Evolutionary conservation across 1,284 basidiomycete species (phyloP), one percentile per base, ranked within the genome.

Genomic region (Coniferiporia weirii): DNA sequence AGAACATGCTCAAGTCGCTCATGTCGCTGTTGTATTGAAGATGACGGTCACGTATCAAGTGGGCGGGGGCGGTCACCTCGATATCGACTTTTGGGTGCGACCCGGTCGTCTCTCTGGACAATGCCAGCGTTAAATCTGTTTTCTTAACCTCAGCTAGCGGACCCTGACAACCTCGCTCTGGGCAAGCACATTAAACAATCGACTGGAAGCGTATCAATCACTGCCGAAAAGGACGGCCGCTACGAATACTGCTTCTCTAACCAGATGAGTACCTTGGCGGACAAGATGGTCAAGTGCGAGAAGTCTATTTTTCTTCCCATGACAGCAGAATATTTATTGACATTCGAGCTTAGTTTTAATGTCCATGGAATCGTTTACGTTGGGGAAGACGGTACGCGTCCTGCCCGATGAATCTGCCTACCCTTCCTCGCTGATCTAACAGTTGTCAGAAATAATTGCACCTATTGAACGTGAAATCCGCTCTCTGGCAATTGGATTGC

Each of bases 1-100:
- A 48, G 34, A 45, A 17, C 10, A 19, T 45, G 54, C 8, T n/a
- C 44, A n/a, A 6, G 13, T 46, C 44, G 20, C 35, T 32, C 51
- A 63, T 19, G 32, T 57, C 51, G 48, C 61, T 48, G n/a, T 35
- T 43, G 36, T 55, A 27, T 47, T 13, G 32, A 70, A 98, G 93
- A 99, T 99, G 96, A 98, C 97, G 34, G 91, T 99, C 56, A 98
- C 96, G 49, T 99, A 98, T 73, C 96, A 99, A 81, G 96, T 99
- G 10, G 95, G 95, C 57, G 91, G 92, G 20, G 95, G 96, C 34
- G 97, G 97, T 0, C 91, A 98, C 68, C 76, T 99, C 56, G 97
- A 99, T 72, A 92, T 99, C 64, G 96, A 99, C 75, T 96, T 98
- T 68, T 93, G 87, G 84, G 92, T 97, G 65, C 64, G 80, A 76